Evolutionary conservation across 495 filamentous ascomycete species (phyloP).

Genomic region (Aspergillus bridgeri): DNA sequence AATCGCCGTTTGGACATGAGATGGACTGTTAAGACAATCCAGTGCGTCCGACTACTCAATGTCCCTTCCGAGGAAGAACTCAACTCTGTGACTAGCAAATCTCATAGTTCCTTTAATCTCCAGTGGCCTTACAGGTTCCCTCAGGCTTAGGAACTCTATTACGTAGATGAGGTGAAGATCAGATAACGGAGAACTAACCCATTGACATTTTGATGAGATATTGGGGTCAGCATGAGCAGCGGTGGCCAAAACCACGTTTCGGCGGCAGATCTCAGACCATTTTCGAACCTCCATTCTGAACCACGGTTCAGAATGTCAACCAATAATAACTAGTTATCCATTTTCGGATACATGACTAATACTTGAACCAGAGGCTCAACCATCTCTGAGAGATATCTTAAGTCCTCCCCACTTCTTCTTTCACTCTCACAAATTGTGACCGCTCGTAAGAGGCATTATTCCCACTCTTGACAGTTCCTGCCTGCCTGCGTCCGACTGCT

Average conservation of each 20-base stretch:
- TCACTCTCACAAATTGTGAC: not conserved
- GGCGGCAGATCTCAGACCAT: slow-evolving; percentile 4
- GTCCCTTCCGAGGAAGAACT: too few species aligned
- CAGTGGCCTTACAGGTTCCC: slow-evolving; percentile 4
- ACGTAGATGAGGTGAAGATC: slow-evolving; percentile 4
- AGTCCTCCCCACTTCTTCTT: too few species aligned
- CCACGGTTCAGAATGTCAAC: slow-evolving; percentile 3
- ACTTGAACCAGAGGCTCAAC: too few species aligned
- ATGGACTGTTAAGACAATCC: too few species aligned
- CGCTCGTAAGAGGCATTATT: slow-evolving; percentile 3
- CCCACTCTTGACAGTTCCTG: slow-evolving; percentile 5
- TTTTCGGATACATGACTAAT: slow-evolving; percentile 2
- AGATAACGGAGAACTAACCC: slow-evolving; percentile 1
- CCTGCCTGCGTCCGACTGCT: not conserved
- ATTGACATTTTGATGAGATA: slow-evolving; percentile 3
- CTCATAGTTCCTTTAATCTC: not conserved
- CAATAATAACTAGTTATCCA: slow-evolving; percentile 2
- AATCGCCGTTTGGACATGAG: not conserved
- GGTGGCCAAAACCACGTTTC: slow-evolving; percentile 1
- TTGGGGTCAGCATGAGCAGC: slow-evolving; percentile 3
- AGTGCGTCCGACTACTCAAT: too few species aligned
- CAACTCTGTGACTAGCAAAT: not conserved
- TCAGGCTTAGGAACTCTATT: slow-evolving; percentile 3
- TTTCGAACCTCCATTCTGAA: slow-evolving; percentile 3
- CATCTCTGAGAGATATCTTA: too few species aligned